Evolutionary conservation across 2,329 filamentous ascomycete genomes (phyloP).

Genomic region (Fusarium sp.): DNA sequence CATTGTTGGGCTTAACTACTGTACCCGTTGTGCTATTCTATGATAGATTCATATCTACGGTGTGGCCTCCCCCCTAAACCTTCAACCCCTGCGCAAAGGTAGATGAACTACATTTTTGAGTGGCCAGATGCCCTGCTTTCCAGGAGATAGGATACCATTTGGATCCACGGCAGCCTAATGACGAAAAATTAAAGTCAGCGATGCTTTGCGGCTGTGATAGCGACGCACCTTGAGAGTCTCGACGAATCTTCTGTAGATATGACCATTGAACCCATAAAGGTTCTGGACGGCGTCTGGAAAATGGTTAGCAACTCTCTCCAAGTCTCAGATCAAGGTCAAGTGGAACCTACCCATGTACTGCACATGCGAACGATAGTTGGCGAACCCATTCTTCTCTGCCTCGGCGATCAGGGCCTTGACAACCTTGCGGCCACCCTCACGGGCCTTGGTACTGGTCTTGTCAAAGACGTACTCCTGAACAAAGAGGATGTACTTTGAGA

Average conservation of each 20-base stretch:
- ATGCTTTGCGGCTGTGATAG: neutral
- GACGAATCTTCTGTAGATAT: constrained; percentile 2
- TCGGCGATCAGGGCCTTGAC: neutral
- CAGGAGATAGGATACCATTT: constrained; percentile 9
- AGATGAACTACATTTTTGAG: neutral
- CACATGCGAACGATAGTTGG: constrained; percentile 2
- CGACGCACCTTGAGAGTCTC: constrained; percentile 4
- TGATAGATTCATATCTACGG: neutral
- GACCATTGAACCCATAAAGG: neutral
- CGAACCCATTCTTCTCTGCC: neutral
- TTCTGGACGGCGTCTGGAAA: neutral
- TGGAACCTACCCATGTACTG: constrained; percentile 7
- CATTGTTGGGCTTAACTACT: neutral
- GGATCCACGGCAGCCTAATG: constrained; percentile 1
- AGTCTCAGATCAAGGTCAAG: neutral
- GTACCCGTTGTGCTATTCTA: neutral
- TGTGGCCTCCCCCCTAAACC: neutral
- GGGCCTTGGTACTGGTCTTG: constrained; percentile 4
- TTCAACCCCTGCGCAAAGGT: neutral
- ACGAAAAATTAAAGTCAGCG: neutral
- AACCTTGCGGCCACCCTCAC: neutral
- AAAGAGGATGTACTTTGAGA: constrained; percentile 19
- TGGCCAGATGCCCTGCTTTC: constrained; percentile 12
- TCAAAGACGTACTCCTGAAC: constrained; percentile 17
- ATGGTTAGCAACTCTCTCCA: neutral